These are phyloP conservation scores for Ceratorhiza oryzae-sativae DNA, from an alignment of 1,284 basidiomycete species.

Conservation along the genomic window DNA sequence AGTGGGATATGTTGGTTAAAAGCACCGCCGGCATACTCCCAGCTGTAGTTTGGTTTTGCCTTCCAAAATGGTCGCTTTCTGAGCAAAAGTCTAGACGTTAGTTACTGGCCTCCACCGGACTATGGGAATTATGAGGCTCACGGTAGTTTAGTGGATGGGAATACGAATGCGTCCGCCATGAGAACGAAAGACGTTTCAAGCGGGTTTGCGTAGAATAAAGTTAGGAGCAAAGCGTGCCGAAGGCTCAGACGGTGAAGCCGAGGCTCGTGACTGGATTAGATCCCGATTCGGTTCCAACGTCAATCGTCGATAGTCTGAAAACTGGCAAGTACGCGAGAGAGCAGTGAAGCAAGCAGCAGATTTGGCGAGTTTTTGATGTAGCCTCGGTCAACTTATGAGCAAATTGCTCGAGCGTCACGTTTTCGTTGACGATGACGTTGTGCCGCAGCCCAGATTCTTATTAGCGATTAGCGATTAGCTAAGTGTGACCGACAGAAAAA, in stretches of 20 bases:
- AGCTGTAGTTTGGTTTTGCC: slow-evolving; percentile 22
- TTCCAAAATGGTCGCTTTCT: slow-evolving; percentile 35
- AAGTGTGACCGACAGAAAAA: slow-evolving; percentile 21
- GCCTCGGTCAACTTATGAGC: neutral
- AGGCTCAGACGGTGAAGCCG: slow-evolving; percentile 4
- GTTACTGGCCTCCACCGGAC: neutral
- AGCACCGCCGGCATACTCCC: slow-evolving; percentile 33
- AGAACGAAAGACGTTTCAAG: neutral
- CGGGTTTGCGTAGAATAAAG: neutral
- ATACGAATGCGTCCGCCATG: slow-evolving; percentile 24
- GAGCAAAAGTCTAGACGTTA: neutral
- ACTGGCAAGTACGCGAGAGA: neutral
- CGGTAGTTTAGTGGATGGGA: slow-evolving; percentile 26
- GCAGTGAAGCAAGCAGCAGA: slow-evolving; percentile 22
- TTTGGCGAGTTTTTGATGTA: neutral
- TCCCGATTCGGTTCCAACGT: neutral
- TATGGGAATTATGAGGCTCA: neutral
- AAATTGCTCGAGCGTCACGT: slow-evolving; percentile 17
- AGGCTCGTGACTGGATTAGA: slow-evolving; percentile 23
- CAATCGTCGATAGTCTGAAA: slow-evolving; percentile 2
- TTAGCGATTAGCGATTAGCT: slow-evolving; percentile 25
- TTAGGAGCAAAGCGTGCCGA: neutral
- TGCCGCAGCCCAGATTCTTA: slow-evolving; percentile 18
- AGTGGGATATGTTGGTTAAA: slow-evolving; percentile 6
- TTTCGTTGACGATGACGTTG: slow-evolving; percentile 34